phyloP scores from a whole-genome alignment of 371 early-diverging fungal species.

The Mucor ambiguus region DNA sequence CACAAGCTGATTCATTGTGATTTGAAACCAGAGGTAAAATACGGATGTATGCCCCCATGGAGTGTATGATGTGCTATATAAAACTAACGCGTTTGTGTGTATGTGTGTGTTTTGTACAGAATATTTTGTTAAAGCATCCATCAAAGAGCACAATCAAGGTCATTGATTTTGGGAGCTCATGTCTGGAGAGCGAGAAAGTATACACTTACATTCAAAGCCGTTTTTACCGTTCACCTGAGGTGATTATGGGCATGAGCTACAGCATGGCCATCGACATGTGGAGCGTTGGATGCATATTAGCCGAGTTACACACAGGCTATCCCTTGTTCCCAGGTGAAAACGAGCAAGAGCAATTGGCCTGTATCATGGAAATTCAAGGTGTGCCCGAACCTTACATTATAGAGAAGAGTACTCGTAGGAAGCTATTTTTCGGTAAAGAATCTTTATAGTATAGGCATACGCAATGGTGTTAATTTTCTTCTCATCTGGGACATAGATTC shows the following conservation, averaged over 20 bases:
- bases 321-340: conserved; percentile 97
- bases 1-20: conserved; percentile 88
- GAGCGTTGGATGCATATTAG: conserved; percentile 97
- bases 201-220: conserved; percentile 97
- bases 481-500: conserved; percentile 50
- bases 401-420: conserved; percentile 73
- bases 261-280: conserved; percentile 96
- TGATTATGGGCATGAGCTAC: conserved; percentile 85
- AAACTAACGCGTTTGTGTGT: too few relatives aligned
- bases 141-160: conserved; percentile 77
- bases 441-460: conserved; percentile 29
- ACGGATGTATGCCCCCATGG: not conserved
- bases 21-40: conserved; percentile 80
- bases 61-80: not conserved
- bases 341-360: conserved; percentile 90
- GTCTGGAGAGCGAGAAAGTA: conserved; percentile 73
- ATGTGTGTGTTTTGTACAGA: conserved; percentile 42
- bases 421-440: conserved; percentile 81
- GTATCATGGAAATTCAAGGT: conserved; percentile 91
- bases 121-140: conserved; percentile 65
- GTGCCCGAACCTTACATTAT: conserved; percentile 76
- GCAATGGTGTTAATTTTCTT: not conserved
- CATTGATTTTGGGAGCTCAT: conserved; percentile 93
- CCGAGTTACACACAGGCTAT: conserved; percentile 85
- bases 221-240: conserved; percentile 97